phyloP scores from a whole-genome alignment of 805 yeast species.

The Candida suzukii region DNA sequence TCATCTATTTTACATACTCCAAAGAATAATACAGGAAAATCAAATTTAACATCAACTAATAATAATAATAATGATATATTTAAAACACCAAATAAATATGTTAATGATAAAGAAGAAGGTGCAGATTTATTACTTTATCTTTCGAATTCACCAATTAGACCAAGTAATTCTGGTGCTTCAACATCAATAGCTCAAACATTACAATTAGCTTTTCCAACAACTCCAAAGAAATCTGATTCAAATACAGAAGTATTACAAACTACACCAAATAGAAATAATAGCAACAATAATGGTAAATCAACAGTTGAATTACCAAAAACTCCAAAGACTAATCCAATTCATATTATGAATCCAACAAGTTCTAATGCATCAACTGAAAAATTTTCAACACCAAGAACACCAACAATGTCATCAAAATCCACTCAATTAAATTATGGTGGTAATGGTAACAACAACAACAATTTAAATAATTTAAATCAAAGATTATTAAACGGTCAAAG shows the following conservation, averaged over 20 bases:
- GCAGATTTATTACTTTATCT: slow-evolving; percentile 76
- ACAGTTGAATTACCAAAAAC: background rate
- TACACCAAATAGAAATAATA: background rate
- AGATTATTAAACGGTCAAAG: slow-evolving; percentile 19
- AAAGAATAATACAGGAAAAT: too few relatives aligned
- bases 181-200: slow-evolving; percentile 3
- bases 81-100: slow-evolving; percentile 22
- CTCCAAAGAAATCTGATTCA: slow-evolving; percentile 19
- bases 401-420: too few relatives aligned
- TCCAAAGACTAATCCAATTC: background rate
- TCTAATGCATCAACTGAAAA: background rate
- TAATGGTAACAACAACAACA: background rate
- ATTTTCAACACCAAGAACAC: slow-evolving; percentile 26
- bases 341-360: background rate
- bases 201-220: slow-evolving; percentile 18
- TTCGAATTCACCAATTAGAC: slow-evolving; percentile 65
- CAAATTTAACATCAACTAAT: background rate
- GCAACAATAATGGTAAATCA: background rate
- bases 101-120: slow-evolving; percentile 45
- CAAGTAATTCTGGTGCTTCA: slow-evolving; percentile 4
- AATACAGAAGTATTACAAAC: slow-evolving; percentile 4
- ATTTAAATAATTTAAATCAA: background rate
- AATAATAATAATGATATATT: slow-evolving; percentile 9
- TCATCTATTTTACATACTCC: background rate
- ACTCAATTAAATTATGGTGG: background rate